A percentile compares a stretch with the other conserved stretches of the same genome.
Evolutionary conservation across 805 yeast genomes (phyloP).

Genomic region (Lachancea sp.): DNA sequence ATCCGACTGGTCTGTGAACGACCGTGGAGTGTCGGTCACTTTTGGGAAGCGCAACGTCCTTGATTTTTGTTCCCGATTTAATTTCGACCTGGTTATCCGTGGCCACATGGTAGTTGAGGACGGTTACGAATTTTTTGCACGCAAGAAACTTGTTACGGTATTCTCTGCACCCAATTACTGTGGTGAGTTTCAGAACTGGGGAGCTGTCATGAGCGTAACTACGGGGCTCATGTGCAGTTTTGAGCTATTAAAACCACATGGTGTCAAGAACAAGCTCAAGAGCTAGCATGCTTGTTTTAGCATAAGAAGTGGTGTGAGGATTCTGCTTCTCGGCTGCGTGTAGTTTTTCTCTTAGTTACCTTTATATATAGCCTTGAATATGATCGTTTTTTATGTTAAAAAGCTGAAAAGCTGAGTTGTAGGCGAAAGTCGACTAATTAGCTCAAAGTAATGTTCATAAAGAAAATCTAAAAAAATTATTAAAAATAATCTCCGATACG

Average conservation of each 20-base stretch:
- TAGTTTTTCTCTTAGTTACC: not conserved
- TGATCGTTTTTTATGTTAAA: too few species aligned
- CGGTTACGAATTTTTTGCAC: constrained; percentile 77
- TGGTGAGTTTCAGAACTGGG: constrained; percentile 75
- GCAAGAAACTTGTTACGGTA: constrained; percentile 66
- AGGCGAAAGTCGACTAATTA: too few species aligned
- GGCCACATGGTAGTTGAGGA: constrained; percentile 91
- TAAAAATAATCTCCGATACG: constrained; percentile 22
- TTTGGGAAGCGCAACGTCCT: constrained; percentile 66
- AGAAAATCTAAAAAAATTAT: too few species aligned
- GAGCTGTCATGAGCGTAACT: constrained; percentile 72
- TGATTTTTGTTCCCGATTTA: constrained; percentile 55
- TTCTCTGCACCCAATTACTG: constrained; percentile 82
- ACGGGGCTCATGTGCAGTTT: constrained; percentile 63
- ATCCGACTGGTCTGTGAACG: constrained; percentile 67
- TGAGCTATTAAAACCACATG: constrained; percentile 57
- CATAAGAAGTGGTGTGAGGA: too few species aligned
- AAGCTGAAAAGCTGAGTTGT: too few species aligned
- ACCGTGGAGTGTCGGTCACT: constrained; percentile 75
- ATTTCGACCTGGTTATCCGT: constrained; percentile 68
- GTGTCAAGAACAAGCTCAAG: constrained; percentile 12
- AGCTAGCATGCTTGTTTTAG: not conserved
- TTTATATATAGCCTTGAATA: not conserved
- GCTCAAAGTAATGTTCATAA: too few species aligned
- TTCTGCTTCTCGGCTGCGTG: not conserved